Percentiles rank a stretch among this genome's conserved stretches.
Evolutionary conservation across 2,329 filamentous ascomycete genomes (phyloP).

Genomic region (Zymoseptoria crescenta): DNA sequence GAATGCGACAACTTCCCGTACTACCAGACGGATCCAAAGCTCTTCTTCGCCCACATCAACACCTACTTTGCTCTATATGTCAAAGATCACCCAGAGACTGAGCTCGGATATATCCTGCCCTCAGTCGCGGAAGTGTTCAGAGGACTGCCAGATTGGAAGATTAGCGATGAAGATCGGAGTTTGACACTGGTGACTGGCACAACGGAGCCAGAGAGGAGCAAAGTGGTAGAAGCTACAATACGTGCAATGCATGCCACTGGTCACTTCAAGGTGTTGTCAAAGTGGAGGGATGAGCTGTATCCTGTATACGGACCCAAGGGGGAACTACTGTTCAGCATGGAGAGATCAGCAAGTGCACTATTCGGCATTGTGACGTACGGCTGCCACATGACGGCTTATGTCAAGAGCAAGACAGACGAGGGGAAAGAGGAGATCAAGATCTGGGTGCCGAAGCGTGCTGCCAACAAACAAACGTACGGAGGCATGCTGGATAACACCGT

Average conservation of each 20-base stretch:
- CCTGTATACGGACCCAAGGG: conserved; percentile 60
- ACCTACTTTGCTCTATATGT: conserved; percentile 60
- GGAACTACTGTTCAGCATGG: conserved; percentile 63
- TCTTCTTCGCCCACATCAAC: conserved; percentile 41
- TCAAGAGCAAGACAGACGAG: conserved; percentile 31
- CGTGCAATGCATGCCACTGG: conserved; percentile 60
- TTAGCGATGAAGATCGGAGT: conserved; percentile 54
- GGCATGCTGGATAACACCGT: conserved; percentile 95
- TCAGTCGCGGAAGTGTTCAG: conserved; percentile 52
- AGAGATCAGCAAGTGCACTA: conserved; percentile 65
- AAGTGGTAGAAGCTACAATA: conserved; percentile 50
- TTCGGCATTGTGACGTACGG: conserved; percentile 73
- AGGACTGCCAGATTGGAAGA: conserved; percentile 51
- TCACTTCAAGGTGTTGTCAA: conserved; percentile 64
- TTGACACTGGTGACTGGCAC: conserved; percentile 51
- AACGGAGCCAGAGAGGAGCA: conserved; percentile 56
- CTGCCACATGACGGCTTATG: conserved; percentile 68
- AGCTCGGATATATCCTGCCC: conserved; percentile 53
- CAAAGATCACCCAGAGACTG: conserved; percentile 52
- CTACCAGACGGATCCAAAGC: conserved; percentile 50
- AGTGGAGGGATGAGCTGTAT: conserved; percentile 77
- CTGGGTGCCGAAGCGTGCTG: conserved; percentile 74
- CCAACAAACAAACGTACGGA: conserved; percentile 75
- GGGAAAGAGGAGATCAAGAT: conserved; percentile 56
- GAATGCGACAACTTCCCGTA: conserved; percentile 68